Evolutionary conservation across 2,329 filamentous ascomycete species (phyloP).

Genomic region (Fusarium cicatricum): DNA sequence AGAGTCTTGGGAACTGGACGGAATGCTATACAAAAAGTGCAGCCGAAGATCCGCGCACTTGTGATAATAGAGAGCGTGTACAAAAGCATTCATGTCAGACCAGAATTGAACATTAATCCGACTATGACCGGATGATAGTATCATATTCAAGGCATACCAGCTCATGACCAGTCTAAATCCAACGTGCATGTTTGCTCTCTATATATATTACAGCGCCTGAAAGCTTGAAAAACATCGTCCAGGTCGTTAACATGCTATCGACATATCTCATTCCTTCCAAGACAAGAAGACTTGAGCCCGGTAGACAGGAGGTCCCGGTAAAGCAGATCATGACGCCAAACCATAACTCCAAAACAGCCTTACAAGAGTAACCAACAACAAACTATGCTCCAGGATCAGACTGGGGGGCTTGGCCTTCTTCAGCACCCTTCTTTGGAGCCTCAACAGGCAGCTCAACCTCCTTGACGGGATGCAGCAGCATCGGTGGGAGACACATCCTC

Average conservation of each 20-base stretch:
- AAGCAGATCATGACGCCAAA: conserved; percentile 22
- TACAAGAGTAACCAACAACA: conserved; percentile 4
- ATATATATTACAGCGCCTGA: conserved; percentile 20
- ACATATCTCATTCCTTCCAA: conserved; percentile 29
- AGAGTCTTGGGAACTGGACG: conserved; percentile 24
- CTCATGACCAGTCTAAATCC: conserved; percentile 16
- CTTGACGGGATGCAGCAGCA: conserved; percentile 91
- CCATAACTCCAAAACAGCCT: conserved; percentile 21
- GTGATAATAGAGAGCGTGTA: conserved; percentile 37
- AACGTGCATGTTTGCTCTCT: conserved; percentile 2
- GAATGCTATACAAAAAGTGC: conserved; percentile 25
- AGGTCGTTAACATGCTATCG: conserved; percentile 36
- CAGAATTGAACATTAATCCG: conserved; percentile 5
- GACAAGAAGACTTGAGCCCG: conserved; percentile 30
- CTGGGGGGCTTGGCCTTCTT: conserved; percentile 43
- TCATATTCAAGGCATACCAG: conserved; percentile 16
- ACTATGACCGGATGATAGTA: neutral
- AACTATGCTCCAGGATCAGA: conserved; percentile 57
- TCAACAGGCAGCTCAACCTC: conserved; percentile 72
- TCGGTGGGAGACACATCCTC: conserved; percentile 89
- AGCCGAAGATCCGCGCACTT: conserved; percentile 23
- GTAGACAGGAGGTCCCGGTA: conserved; percentile 13
- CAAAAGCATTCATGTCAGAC: conserved; percentile 30
- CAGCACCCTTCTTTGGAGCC: conserved; percentile 58
- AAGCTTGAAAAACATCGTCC: conserved; percentile 21